phyloP scores from a whole-genome alignment of 768 basidiomycete species.

The Macrolepiota fuliginosa region DNA sequence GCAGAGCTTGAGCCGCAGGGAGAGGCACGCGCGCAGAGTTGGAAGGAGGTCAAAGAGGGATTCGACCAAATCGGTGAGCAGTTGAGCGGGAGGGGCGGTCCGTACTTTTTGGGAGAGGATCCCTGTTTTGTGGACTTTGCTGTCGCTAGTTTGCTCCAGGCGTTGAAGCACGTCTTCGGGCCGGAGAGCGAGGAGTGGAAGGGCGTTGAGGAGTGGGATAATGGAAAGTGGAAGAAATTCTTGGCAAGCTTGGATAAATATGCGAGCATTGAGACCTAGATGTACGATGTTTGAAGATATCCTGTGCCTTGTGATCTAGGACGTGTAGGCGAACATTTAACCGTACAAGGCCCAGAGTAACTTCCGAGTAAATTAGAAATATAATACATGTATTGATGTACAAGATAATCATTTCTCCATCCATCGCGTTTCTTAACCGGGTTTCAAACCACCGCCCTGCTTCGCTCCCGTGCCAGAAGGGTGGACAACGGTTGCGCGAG shows the following conservation, averaged over 20 bases:
- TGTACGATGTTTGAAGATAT: neutral
- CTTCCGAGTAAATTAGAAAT: no score
- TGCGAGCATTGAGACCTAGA: slow-evolving; percentile 1
- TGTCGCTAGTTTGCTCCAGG: slow-evolving; percentile 28
- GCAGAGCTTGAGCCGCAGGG: slow-evolving; percentile 34
- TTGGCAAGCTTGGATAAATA: slow-evolving; percentile 13
- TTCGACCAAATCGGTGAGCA: slow-evolving; percentile 28
- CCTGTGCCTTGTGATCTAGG: neutral
- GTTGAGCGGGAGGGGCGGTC: slow-evolving; percentile 27
- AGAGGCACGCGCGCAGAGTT: slow-evolving; percentile 29
- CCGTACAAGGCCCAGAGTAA: no score
- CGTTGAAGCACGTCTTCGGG: slow-evolving; percentile 29
- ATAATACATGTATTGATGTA: no score
- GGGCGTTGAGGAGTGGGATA: slow-evolving; percentile 34
- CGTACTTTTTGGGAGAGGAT: slow-evolving; percentile 36
- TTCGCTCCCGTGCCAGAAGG: no score
- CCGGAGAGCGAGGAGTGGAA: slow-evolving; percentile 41
- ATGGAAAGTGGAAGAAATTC: slow-evolving; percentile 34
- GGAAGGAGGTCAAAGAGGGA: slow-evolving; percentile 32
- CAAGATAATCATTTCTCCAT: no score
- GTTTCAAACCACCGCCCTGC: no score
- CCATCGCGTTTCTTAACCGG: no score
- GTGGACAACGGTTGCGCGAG: no score
- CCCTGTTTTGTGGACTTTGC: slow-evolving; percentile 40
- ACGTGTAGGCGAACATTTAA: no score